phyloP scores from a whole-genome alignment of 306 rosid genomes.

The Hippophae tibetana region DNA sequence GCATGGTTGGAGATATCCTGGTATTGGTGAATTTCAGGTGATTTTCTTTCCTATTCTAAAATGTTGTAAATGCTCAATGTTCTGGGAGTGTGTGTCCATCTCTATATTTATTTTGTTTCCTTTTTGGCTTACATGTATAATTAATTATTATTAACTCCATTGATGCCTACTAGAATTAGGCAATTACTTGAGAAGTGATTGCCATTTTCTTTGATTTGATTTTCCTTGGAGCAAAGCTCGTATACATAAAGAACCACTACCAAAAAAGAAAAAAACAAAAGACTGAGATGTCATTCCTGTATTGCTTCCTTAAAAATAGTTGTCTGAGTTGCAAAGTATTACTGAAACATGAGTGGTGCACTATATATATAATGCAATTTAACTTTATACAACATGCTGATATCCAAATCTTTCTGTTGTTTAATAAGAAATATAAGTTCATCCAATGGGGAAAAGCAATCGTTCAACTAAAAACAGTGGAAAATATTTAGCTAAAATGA shows the following conservation, averaged over 20 bases:
- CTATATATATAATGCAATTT: background rate
- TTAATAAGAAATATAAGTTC: too few species aligned
- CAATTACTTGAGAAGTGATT: constrained; percentile 12
- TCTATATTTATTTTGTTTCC: too few species aligned
- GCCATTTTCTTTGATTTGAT: constrained; percentile 10
- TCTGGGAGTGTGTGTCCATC: too few species aligned
- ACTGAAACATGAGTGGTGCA: background rate
- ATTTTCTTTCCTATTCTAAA: too few species aligned
- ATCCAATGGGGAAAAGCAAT: too few species aligned
- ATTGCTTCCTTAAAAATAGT: background rate
- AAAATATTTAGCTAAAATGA: too few species aligned
- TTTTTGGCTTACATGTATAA: too few species aligned
- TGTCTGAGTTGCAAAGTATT: background rate
- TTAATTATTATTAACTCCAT: too few species aligned
- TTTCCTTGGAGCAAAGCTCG: background rate
- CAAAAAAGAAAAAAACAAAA: background rate
- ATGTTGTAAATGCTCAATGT: too few species aligned
- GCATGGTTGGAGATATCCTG: constrained; percentile 99
- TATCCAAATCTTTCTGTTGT: background rate
- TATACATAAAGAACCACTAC: background rate
- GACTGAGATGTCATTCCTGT: background rate
- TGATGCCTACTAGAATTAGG: too few species aligned
- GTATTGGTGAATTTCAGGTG: constrained; percentile 98
- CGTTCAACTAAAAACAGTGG: too few species aligned
- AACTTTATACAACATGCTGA: background rate